Evolutionary conservation across 2,329 filamentous ascomycete species (phyloP).

Genomic region (Fusarium protoensiforme): DNA sequence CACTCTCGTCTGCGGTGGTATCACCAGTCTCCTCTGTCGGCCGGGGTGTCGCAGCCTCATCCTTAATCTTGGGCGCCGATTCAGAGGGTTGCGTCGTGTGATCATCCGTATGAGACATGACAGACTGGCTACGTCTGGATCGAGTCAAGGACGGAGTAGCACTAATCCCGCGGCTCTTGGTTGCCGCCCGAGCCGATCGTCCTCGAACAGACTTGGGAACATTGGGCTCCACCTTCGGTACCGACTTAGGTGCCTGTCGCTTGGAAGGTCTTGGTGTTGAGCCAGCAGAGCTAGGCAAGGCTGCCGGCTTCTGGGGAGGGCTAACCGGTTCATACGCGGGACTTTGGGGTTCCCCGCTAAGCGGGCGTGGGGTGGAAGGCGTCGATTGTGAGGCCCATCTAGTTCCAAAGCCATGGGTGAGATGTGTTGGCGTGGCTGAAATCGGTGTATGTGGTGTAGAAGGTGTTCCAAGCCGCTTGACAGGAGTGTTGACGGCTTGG

Average conservation of each 20-base stretch:
- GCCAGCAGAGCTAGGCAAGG: conserved; percentile 47
- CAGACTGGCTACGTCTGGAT: conserved; percentile 58
- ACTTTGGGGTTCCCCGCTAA: conserved; percentile 55
- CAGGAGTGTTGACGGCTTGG: conserved; percentile 50
- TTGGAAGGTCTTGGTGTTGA: conserved; percentile 45
- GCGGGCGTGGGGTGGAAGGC: conserved; percentile 65
- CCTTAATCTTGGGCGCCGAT: conserved; percentile 62
- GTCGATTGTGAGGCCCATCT: conserved; percentile 69
- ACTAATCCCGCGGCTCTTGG: conserved; percentile 49
- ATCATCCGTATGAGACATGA: conserved; percentile 61
- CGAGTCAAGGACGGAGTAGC: conserved; percentile 50
- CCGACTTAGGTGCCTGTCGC: conserved; percentile 49
- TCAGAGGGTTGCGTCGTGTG: conserved; percentile 55
- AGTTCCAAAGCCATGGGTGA: conserved; percentile 59
- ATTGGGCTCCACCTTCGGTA: conserved; percentile 37
- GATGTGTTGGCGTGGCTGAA: conserved; percentile 41
- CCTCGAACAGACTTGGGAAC: conserved; percentile 43
- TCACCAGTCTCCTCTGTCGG: conserved; percentile 66
- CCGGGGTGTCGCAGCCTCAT: conserved; percentile 67
- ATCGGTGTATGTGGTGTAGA: conserved; percentile 51
- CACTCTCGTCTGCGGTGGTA: conserved; percentile 66
- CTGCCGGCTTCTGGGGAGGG: conserved; percentile 57
- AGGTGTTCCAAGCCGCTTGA: conserved; percentile 46
- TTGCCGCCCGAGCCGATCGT: conserved; percentile 50
- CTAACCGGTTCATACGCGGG: conserved; percentile 70